phyloP scores from a whole-genome alignment of 495 filamentous ascomycete species.

The Letharia columbiana region DNA sequence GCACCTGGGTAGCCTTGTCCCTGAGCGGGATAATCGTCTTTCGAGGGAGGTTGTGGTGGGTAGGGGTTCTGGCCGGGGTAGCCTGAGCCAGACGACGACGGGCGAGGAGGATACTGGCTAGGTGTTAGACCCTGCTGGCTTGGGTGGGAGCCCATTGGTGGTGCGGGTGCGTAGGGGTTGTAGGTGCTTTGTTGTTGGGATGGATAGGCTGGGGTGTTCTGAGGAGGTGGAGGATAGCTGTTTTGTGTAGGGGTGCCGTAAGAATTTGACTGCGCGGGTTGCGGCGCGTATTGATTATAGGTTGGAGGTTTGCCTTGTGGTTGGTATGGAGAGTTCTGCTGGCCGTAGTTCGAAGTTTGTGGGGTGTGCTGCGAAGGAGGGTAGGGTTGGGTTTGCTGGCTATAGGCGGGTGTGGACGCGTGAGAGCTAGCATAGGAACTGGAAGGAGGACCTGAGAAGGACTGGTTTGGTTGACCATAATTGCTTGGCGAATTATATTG shows the following conservation, averaged over 20 bases:
- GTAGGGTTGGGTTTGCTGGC: constrained; percentile 16
- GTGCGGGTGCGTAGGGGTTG: constrained; percentile 11
- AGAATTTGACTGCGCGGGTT: not conserved
- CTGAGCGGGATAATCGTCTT: constrained; percentile 6
- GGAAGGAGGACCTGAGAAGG: constrained; percentile 12
- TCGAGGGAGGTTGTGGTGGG: constrained; percentile 9
- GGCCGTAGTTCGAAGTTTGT: constrained; percentile 7
- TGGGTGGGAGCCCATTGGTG: constrained; percentile 20
- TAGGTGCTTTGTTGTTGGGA: constrained; percentile 10
- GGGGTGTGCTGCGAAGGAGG: constrained; percentile 9
- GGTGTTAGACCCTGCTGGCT: constrained; percentile 14
- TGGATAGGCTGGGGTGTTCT: constrained; percentile 13
- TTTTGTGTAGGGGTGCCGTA: constrained; percentile 15
- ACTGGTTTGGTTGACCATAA: constrained; percentile 14
- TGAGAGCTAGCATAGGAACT: constrained; percentile 14
- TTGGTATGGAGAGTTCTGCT: constrained; percentile 10
- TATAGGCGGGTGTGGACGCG: constrained; percentile 4
- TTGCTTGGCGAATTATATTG: constrained; percentile 2
- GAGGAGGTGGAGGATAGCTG: constrained; percentile 11
- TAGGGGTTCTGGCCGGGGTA: constrained; percentile 15
- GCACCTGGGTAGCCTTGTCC: constrained; percentile 12
- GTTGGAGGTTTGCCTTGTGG: constrained; percentile 9
- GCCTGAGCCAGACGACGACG: constrained; percentile 2
- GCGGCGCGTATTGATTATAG: constrained; percentile 11
- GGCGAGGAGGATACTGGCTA: constrained; percentile 12